Evolutionary conservation across 371 early-diverging fungal species (phyloP), one percentile per base, ranked within the genome.

Genomic region (Mortierella sp.): DNA sequence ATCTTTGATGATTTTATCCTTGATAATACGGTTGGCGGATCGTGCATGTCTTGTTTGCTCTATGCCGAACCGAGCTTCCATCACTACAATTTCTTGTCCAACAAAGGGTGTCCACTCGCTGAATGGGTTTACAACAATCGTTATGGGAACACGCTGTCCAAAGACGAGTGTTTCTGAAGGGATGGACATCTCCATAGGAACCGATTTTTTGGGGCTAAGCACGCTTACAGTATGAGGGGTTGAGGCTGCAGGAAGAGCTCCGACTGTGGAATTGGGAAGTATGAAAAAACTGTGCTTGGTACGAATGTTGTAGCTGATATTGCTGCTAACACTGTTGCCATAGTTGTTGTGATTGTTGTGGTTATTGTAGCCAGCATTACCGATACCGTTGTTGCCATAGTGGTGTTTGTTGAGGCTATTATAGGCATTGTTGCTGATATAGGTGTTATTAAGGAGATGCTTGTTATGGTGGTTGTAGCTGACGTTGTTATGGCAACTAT

Each of bases 21-120:
- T 32, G 8, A 58, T 49, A 5, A 47, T 57, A 2, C 28, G 22
- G 43, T 66, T 66, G 23, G 40, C 17, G 1, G 68, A 60, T 7
- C 61, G 51, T 9, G 55, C 55, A 40, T 54, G 61, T 32, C 68
- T n/a, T 10, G 22, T 51, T 23, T 68, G 61, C 37, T 58, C 42
- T 6, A 68, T 61, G n/a, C 49, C 54, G n/a, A 68, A 68, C 17
- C 61, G 60, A 32, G 68, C 53, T 9, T 68, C 68, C 61, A 68
- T 49, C 9, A 68, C 54, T 6, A 60, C 55, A 34, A 60, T 34
- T 23, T 60, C 68, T 54, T 61, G 68, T 15, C 61, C 61, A 17
- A 28, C 43, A 22, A 54, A 68, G 13, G n/a, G 12, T 1, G 68
- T 58, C 23, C 42, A 28, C n/a, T 60, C 53, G 40, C 13, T 43